Evolutionary conservation across 169 alveolate species (phyloP), one percentile per base, ranked within the genome.

Genomic region (Blepharisma undulans): DNA sequence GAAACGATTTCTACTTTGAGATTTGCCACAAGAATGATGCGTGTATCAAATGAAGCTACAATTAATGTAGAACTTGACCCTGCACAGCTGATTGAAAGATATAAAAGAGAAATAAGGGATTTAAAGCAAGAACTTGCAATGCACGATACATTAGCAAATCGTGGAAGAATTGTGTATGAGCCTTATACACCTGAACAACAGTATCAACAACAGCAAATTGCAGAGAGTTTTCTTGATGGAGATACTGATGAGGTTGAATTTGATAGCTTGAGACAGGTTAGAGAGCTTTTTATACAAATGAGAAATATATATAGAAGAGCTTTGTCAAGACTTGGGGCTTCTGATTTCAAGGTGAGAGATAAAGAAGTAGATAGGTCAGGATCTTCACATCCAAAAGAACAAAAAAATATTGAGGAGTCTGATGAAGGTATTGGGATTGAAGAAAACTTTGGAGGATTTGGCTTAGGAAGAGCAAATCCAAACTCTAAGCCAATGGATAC

Each of bases 21-120:
- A 74, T 98, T 98, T 90, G 98, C 99, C 0, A 94, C 98, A 16
- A 94, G 99, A 85, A 97, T 98, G 99, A 97, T 97, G 98, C 89
- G 98, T 84, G 99, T 98, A 5, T 91, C 97, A 78, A 96, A 97
- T 76, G 97, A 96, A 84, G 95, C 97, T 25, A 87, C 92, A 19
- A 94, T 96, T 22, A 93, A 96, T 86, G 91, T 95, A 14, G 88
- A 94, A 72, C 89, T 95, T 21, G 99, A 97, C 92, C 97, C 98
- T 2, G 90, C 89, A 87, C 95, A 97, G 25, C 93, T 95, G 32
- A 91, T 96, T 59, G 95, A 96, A 91, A 95, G 97, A 92, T 96
- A 97, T 87, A 98, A 97, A 92, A 97, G 96, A 91, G 99, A 98
- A 92, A 97, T 98, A 76, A 95, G 97, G 89, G 98, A 98, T 82